Percentiles rank a stretch among this genome's conserved stretches.
Conservation (phyloP, 345 rosid genomes). For the Isatis tinctoria region DNA sequence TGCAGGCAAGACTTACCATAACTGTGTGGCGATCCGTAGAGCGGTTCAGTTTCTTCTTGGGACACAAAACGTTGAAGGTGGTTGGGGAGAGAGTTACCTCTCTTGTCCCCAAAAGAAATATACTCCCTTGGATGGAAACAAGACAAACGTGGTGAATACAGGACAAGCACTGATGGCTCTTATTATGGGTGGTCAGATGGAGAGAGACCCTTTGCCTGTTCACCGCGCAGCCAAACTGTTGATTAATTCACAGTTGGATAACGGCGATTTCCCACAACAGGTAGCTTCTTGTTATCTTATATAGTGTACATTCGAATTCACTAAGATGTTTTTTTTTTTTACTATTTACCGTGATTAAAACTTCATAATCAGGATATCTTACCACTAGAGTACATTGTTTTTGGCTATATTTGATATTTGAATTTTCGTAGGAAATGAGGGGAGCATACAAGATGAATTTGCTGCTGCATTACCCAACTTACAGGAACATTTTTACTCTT, state of each 20-base stretch:
- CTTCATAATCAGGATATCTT: background rate
- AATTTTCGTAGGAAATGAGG: conserved; percentile 1
- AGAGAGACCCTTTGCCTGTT: conserved; percentile 12
- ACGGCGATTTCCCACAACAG: conserved; percentile 22
- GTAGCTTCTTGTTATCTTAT: background rate
- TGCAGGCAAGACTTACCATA: conserved; percentile 36
- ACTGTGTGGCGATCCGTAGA: conserved; percentile 35
- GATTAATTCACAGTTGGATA: conserved; percentile 13
- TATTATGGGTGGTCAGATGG: conserved; percentile 24
- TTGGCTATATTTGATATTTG: background rate
- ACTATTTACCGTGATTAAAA: background rate
- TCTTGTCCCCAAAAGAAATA: conserved; percentile 48
- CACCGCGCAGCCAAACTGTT: conserved; percentile 17
- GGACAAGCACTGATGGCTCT: conserved; percentile 14
- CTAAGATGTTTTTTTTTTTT: background rate
- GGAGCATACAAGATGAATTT: conserved; percentile 20
- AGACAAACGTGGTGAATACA: conserved; percentile 2
- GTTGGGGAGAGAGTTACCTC: conserved; percentile 69
- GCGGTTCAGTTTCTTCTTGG: conserved; percentile 51
- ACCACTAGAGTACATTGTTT: background rate
- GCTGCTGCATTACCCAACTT: conserved; percentile 5
- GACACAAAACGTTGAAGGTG: conserved; percentile 51
- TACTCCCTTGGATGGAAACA: conserved; percentile 10
- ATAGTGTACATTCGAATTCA: background rate
- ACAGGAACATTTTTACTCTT: conserved; percentile 5